Evolutionary conservation across 2,329 filamentous ascomycete genomes (phyloP), one percentile per base, ranked within the genome.

Genomic region (Fusarium sublunatum): DNA sequence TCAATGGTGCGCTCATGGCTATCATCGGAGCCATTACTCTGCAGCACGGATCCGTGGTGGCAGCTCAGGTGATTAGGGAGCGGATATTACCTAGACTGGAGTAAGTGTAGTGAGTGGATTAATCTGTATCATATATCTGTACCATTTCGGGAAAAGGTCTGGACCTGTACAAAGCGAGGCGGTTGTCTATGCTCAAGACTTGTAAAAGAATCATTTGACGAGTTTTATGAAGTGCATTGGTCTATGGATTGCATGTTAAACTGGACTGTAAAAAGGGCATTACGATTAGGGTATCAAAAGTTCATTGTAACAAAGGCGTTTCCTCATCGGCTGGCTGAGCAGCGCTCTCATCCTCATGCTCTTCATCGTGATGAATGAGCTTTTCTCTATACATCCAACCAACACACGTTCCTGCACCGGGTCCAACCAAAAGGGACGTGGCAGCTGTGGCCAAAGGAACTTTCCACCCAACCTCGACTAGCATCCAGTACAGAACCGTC

Each of bases 21-120:
- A 90, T 99, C 52, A 80, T 98, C 40, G 95, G 95, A 22, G 95
- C 95, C 10, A 78, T 99, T 49, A 89, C 92, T n/a, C 80, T 99
- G 72, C 92, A 97, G 76, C 88, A 91, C 68, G 95, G 95, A 42
- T 91, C 90, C 34, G 88, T 89, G 40, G 85, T 91, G 52, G 93
- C 94, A 55, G 89, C 88, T 64, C 84, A 86, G 74, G 78, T 96
- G 49, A 88, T 91, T 42, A 86, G 88, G 73, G 91, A 97, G 68
- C 88, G 88, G 76, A 89, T 97, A 75, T 77, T 97, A 71, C 60
- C 73, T 25, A 71, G 71, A 48, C 52, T 77, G 55, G 66, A 69
- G 46, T 59, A 61, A 15, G 46, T 46, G 46, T 53, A 42, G 46
- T 41, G 41, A 53, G 57, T 36, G 24, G 53, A 50, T 44, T 68